Evolutionary conservation across 805 yeast genomes (phyloP).

Genomic region (Myxozyma udenii): DNA sequence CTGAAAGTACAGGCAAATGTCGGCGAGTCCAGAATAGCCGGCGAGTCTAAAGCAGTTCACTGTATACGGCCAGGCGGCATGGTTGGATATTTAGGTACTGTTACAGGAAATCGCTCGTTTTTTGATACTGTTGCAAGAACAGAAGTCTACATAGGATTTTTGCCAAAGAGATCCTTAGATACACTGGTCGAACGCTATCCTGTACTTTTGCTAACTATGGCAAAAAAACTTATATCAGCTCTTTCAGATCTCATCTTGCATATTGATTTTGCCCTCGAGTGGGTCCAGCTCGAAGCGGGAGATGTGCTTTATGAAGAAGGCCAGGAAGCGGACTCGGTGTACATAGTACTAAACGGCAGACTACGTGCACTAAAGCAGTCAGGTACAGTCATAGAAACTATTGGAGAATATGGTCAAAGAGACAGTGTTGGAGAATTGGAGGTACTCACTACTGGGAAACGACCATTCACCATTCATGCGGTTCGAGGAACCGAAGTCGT

Average conservation of each 20-base stretch:
- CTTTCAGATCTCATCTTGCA: slow-evolving; percentile 65
- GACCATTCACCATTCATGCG: slow-evolving; percentile 71
- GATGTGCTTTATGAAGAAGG: slow-evolving; percentile 75
- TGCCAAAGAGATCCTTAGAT: slow-evolving; percentile 62
- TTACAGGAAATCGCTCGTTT: slow-evolving; percentile 76
- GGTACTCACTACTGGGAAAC: slow-evolving; percentile 74
- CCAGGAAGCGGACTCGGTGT: slow-evolving; percentile 85
- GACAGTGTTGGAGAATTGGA: slow-evolving; percentile 94
- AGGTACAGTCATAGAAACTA: slow-evolving; percentile 33
- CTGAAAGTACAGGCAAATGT: slow-evolving; percentile 45
- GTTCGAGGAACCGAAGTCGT: slow-evolving; percentile 93
- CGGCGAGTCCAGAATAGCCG: slow-evolving; percentile 18
- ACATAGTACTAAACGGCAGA: slow-evolving; percentile 84
- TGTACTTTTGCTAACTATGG: slow-evolving; percentile 70
- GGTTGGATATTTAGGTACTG: slow-evolving; percentile 81
- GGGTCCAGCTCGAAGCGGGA: slow-evolving; percentile 91
- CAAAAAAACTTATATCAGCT: slow-evolving; percentile 65
- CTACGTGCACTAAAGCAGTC: slow-evolving; percentile 54
- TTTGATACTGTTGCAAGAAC: slow-evolving; percentile 63
- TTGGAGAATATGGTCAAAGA: slow-evolving; percentile 89
- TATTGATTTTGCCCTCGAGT: slow-evolving; percentile 88
- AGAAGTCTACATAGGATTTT: slow-evolving; percentile 65
- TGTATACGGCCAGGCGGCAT: slow-evolving; percentile 72
- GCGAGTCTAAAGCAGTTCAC: slow-evolving; percentile 38
- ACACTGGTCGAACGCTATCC: slow-evolving; percentile 71